Conservation (phyloP, 225 moss, liverwort and hornwort species). For the Physcomitrium patens region DNA sequence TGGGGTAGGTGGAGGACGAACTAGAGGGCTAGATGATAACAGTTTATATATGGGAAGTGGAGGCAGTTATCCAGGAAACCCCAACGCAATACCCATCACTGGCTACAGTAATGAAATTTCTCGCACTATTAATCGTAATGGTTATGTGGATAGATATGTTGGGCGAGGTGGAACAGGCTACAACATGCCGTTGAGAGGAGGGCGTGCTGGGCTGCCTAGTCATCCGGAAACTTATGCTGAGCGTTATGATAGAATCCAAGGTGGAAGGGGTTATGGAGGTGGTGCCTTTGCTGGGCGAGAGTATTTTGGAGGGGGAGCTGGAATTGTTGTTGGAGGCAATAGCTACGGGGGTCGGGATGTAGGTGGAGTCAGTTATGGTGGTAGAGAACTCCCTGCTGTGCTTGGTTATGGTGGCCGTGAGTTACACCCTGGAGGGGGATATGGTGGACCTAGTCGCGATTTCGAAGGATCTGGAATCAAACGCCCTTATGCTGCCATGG, state of each 20-base stretch:
- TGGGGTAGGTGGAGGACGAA: conserved; percentile 47
- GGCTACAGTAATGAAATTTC: conserved; percentile 54
- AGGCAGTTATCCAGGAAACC: conserved; percentile 53
- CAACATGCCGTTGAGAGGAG: conserved; percentile 41
- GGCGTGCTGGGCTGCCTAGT: conserved; percentile 51
- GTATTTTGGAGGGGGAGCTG: conserved; percentile 47
- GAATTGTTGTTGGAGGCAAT: conserved; percentile 43
- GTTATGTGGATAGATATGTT: conserved; percentile 47
- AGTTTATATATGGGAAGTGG: conserved; percentile 48
- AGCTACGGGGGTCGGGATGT: conserved; percentile 55
- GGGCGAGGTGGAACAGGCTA: conserved; percentile 53
- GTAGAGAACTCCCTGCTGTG: conserved; percentile 48
- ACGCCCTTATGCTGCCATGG: conserved; percentile 52
- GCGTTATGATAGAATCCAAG: conserved; percentile 61
- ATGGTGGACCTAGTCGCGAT: conserved; percentile 54
- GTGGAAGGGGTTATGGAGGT: conserved; percentile 65
- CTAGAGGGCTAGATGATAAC: conserved; percentile 46
- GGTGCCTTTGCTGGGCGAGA: conserved; percentile 55
- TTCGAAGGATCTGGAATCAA: conserved; percentile 62
- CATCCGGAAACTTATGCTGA: conserved; percentile 66
- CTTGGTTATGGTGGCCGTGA: conserved; percentile 54
- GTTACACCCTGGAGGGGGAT: conserved; percentile 44
- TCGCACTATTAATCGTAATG: conserved; percentile 39
- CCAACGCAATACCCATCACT: conserved; percentile 56
- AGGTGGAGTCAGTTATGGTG: conserved; percentile 50